These are phyloP conservation scores for Mucuna pruriens DNA, from an alignment of 306 rosid genomes.

Conservation along the genomic window DNA sequence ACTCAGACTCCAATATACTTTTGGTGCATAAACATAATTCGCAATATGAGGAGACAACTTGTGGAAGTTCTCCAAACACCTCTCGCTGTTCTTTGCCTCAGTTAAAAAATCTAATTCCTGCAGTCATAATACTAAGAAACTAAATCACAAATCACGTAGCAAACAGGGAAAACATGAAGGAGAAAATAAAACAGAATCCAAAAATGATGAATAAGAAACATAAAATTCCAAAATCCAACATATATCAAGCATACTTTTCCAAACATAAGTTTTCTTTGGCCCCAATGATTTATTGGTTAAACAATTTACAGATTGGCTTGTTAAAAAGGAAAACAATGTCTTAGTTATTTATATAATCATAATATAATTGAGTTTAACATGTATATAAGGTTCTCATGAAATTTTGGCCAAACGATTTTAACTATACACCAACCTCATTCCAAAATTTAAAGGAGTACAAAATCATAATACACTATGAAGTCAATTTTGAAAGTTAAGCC, in stretches of 20 bases:
- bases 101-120: constrained; percentile 87
- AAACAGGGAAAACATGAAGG: constrained; percentile 4
- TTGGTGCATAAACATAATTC: constrained; percentile 80
- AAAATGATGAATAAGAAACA: constrained; percentile 34
- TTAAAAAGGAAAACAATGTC: not conserved
- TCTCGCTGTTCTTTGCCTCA: constrained; percentile 93
- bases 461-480: constrained; percentile 3
- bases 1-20: constrained; percentile 83
- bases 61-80: constrained; percentile 82
- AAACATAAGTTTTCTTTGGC: not conserved
- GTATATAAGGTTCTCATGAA: not conserved
- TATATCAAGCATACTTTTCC: not conserved
- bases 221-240: constrained; percentile 22
- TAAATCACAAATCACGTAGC: constrained; percentile 31
- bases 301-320: not conserved
- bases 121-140: constrained; percentile 37
- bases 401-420: not conserved
- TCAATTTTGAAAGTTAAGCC: not conserved
- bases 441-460: constrained; percentile 23
- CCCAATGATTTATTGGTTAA: not conserved
- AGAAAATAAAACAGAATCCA: constrained; percentile 24
- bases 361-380: constrained; percentile 16
- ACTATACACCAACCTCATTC: constrained; percentile 26
- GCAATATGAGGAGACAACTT: constrained; percentile 93
- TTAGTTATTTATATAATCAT: not conserved